phyloP scores from a whole-genome alignment of 2,329 filamentous ascomycete genomes.

The Zasmidium citrigriseum region DNA sequence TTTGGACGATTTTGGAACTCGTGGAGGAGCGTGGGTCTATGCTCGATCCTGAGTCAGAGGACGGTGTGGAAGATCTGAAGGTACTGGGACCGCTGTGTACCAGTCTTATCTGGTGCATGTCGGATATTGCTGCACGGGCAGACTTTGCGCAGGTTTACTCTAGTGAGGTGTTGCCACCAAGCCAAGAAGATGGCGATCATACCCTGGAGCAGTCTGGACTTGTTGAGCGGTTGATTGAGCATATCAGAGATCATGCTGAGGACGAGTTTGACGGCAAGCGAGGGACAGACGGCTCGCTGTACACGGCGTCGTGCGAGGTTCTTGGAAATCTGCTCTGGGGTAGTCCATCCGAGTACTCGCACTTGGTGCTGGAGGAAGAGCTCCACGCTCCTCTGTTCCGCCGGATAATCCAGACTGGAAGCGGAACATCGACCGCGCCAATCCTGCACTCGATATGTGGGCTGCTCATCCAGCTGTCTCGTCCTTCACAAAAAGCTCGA shows the following conservation, averaged over 20 bases:
- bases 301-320: slow-evolving; percentile 31
- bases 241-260: neutral
- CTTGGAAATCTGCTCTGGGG: slow-evolving; percentile 33
- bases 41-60: slow-evolving; percentile 2
- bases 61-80: slow-evolving; percentile 19
- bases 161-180: neutral
- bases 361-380: slow-evolving; percentile 10
- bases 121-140: slow-evolving; percentile 30
- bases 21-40: slow-evolving; percentile 5
- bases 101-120: slow-evolving; percentile 32
- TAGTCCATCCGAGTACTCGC: slow-evolving; percentile 5
- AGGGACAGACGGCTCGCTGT: neutral
- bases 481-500: slow-evolving; percentile 24
- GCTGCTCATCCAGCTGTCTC: slow-evolving; percentile 30
- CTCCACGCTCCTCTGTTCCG: slow-evolving; percentile 19
- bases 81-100: slow-evolving; percentile 27
- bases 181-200: neutral
- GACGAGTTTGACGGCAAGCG: neutral
- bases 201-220: neutral
- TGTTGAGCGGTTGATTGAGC: neutral
- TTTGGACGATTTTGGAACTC: slow-evolving; percentile 27
- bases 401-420: slow-evolving; percentile 6
- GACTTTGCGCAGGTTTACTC: slow-evolving; percentile 19
- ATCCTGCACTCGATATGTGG: slow-evolving; percentile 32
- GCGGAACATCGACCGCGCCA: slow-evolving; percentile 19